Conservation (phyloP, 768 basidiomycete species). For the Leccinum sublutescens region DNA sequence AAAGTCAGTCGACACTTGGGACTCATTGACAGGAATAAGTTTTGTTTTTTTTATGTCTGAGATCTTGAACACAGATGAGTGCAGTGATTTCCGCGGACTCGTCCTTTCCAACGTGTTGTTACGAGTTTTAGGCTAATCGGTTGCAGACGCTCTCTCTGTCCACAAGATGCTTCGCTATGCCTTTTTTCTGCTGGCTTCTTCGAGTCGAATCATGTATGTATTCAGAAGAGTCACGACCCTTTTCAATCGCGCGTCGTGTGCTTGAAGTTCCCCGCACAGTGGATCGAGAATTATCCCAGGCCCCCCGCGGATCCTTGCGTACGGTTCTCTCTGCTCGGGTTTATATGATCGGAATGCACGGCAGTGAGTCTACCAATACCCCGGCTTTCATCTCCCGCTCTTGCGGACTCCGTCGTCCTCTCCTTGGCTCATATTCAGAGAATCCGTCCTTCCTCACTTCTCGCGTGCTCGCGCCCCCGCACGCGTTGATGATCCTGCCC, state of each 20-base stretch:
- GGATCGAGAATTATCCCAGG: conserved; percentile 30
- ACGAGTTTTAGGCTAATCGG: conserved; percentile 23
- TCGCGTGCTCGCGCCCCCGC: conserved; percentile 12
- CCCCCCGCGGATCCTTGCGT: conserved; percentile 31
- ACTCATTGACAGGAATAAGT: not conserved
- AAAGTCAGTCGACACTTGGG: not conserved
- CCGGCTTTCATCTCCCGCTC: conserved; percentile 8
- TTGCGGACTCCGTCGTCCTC: conserved; percentile 12
- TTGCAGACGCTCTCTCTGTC: conserved; percentile 18
- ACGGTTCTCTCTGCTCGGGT: conserved; percentile 11
- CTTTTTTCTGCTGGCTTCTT: conserved; percentile 9
- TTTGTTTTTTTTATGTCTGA: too few species aligned
- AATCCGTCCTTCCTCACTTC: conserved; percentile 4
- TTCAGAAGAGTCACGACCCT: conserved; percentile 8
- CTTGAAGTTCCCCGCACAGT: conserved; percentile 27
- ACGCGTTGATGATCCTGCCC: conserved; percentile 17
- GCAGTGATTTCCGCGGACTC: conserved; percentile 33
- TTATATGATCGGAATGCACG: conserved; percentile 29
- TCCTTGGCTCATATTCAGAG: not conserved
- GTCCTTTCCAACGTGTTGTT: conserved; percentile 23
- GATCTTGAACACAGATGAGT: not conserved
- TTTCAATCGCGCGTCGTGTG: conserved; percentile 16
- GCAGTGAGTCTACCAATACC: conserved; percentile 3
- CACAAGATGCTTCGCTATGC: conserved; percentile 17
- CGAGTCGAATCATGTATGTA: conserved; percentile 10